These are phyloP conservation scores for Phytophthora agathidicida DNA, from an alignment of 352 stramenopile species.

Conservation along the genomic window DNA sequence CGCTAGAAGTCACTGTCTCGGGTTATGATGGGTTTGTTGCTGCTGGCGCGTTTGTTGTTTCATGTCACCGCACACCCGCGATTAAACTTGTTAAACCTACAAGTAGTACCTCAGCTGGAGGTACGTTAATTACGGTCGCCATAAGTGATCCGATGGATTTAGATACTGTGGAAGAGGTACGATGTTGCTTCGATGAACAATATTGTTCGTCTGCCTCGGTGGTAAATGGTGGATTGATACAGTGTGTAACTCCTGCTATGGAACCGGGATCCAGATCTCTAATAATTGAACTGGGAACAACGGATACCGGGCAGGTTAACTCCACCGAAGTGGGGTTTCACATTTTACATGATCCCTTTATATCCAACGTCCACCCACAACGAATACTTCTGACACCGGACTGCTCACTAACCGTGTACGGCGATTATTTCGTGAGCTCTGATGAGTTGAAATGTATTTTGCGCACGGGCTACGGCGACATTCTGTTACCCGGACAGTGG, in stretches of 20 bases:
- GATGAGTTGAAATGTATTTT: slow-evolving; percentile 35
- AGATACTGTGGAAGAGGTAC: slow-evolving; percentile 5
- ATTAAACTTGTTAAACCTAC: slow-evolving; percentile 29
- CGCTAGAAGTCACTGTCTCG: slow-evolving; percentile 33
- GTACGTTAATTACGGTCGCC: slow-evolving; percentile 19
- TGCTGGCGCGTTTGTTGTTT: slow-evolving; percentile 10
- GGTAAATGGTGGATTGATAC: slow-evolving; percentile 16
- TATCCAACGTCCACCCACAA: slow-evolving; percentile 35
- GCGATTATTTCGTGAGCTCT: slow-evolving; percentile 25
- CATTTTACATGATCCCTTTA: slow-evolving; percentile 13
- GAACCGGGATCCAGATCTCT: slow-evolving; percentile 10
- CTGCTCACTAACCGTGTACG: slow-evolving; percentile 31
- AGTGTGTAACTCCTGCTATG: slow-evolving; percentile 30
- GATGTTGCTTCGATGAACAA: slow-evolving; percentile 39
- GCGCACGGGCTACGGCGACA: slow-evolving; percentile 6
- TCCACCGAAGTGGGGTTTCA: slow-evolving; percentile 39
- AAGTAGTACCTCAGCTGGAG: slow-evolving; percentile 17
- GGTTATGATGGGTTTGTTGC: slow-evolving; percentile 40
- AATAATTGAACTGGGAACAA: slow-evolving; percentile 29
- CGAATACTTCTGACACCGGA: slow-evolving; percentile 12
- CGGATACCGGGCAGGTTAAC: slow-evolving; percentile 23
- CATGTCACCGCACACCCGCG: slow-evolving; percentile 23
- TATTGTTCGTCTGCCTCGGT: slow-evolving; percentile 20
- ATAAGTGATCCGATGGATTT: slow-evolving; percentile 13
- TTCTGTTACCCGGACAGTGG: slow-evolving; percentile 24